phyloP scores from a whole-genome alignment of 805 yeast genomes.

The Peterozyma xylosa region DNA sequence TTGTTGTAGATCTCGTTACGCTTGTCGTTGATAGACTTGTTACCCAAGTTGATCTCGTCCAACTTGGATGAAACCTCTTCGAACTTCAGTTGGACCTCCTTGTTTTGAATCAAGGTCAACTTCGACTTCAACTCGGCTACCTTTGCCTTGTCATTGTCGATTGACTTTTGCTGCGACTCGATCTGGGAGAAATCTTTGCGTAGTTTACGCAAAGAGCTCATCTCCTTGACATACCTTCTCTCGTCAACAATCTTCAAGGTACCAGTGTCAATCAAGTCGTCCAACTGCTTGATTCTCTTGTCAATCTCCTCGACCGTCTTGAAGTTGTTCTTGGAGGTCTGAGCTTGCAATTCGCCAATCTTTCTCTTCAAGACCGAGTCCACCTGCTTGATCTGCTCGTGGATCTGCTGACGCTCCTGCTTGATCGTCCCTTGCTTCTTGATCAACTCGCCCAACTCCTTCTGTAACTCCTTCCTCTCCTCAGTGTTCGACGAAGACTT shows the following conservation, averaged over 20 bases:
- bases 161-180: conserved; percentile 67
- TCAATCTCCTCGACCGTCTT: conserved; percentile 65
- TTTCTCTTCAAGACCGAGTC: conserved; percentile 71
- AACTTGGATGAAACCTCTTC: conserved; percentile 64
- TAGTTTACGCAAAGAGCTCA: conserved; percentile 72
- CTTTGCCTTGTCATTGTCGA: conserved; percentile 73
- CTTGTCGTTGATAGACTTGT: conserved; percentile 57
- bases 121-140: conserved; percentile 68
- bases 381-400: conserved; percentile 61
- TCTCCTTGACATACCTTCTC: conserved; percentile 77
- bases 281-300: conserved; percentile 55
- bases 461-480: conserved; percentile 38
- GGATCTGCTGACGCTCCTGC: conserved; percentile 23
- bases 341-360: conserved; percentile 63
- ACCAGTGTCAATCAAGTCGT: conserved; percentile 71
- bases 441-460: conserved; percentile 34
- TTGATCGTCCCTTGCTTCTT: conserved; percentile 28
- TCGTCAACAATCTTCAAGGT: conserved; percentile 84
- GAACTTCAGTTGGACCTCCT: conserved; percentile 60
- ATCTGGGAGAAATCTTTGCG: conserved; percentile 70
- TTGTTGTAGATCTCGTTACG: conserved; percentile 55
- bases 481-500: conserved; percentile 42
- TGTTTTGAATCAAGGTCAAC: conserved; percentile 47
- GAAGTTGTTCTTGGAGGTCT: conserved; percentile 64
- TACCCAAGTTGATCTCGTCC: conserved; percentile 53